Evolutionary conservation across 169 alveolate genomes (phyloP).

Genomic region (Babesia ovata): DNA sequence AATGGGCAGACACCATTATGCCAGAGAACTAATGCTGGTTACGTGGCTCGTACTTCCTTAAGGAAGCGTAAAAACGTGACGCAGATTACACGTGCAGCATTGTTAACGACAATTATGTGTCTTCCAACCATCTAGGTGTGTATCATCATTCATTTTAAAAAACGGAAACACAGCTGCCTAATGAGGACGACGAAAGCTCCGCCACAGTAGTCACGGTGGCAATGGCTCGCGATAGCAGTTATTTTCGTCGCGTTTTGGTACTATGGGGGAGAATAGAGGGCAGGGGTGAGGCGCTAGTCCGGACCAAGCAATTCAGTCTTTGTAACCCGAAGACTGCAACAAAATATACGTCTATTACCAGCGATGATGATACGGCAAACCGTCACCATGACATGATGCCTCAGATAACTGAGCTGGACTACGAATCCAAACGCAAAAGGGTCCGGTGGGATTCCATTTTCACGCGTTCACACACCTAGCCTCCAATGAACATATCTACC

Average conservation of each 20-base stretch:
- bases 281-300: not conserved
- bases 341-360: slow-evolving; percentile 70
- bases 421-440: not conserved
- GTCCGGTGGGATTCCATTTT: not conserved
- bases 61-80: too few species aligned
- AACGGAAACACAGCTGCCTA: too few species aligned
- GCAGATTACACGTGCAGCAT: too few species aligned
- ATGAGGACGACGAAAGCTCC: too few species aligned
- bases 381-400: slow-evolving; percentile 68
- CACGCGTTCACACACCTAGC: not conserved
- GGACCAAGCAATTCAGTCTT: slow-evolving; percentile 52
- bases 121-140: too few species aligned
- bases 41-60: too few species aligned
- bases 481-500: too few species aligned
- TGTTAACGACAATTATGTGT: too few species aligned
- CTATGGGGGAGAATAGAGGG: slow-evolving; percentile 29
- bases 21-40: too few species aligned
- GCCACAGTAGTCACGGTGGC: too few species aligned
- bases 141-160: too few species aligned
- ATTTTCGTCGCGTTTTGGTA: slow-evolving; percentile 11
- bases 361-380: slow-evolving; percentile 70
- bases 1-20: too few species aligned
- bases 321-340: slow-evolving; percentile 74
- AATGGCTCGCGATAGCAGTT: not conserved
- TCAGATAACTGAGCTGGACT: slow-evolving; percentile 69